Evolutionary conservation across 2,329 filamentous ascomycete genomes (phyloP).

Genomic region (Emergomyces pasteurianus): DNA sequence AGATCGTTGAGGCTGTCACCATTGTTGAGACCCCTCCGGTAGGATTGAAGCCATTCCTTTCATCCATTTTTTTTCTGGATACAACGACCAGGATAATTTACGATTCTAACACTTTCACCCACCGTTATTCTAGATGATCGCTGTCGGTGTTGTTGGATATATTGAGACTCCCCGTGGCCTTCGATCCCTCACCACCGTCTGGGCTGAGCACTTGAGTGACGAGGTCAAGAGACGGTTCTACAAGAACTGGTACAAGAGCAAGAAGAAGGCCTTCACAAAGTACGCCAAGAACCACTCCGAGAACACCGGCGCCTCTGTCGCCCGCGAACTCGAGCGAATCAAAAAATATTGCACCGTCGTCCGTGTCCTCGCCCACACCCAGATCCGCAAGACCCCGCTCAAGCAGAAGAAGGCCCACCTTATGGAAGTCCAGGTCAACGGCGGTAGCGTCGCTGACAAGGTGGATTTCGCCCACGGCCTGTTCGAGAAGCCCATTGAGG

Average conservation of each 20-base stretch:
- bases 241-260: constrained; percentile 99
- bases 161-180: constrained; percentile 99
- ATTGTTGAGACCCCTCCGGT: constrained; percentile 92
- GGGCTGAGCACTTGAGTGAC: constrained; percentile 98
- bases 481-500: constrained; percentile 97
- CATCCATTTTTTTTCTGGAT: neutral
- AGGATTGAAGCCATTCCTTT: constrained; percentile 50
- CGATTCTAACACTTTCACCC: neutral
- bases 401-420: constrained; percentile 99
- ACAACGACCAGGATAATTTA: neutral
- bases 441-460: constrained; percentile 91
- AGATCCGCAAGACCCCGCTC: constrained; percentile 97
- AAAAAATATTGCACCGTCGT: constrained; percentile 99
- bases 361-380: constrained; percentile 97
- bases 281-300: constrained; percentile 99
- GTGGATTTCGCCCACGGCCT: constrained; percentile 88
- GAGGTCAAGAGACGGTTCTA: constrained; percentile 99
- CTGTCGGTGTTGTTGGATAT: constrained; percentile 99
- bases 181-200: constrained; percentile 97
- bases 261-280: constrained; percentile 99
- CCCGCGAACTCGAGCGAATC: constrained; percentile 97
- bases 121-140: constrained; percentile 66
- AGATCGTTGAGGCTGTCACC: constrained; percentile 79
- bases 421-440: constrained; percentile 99
- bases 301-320: constrained; percentile 77